These are phyloP conservation scores for Colletotrichum sansevieriae DNA, from an alignment of 2,329 filamentous ascomycete species.

Conservation along the genomic window DNA sequence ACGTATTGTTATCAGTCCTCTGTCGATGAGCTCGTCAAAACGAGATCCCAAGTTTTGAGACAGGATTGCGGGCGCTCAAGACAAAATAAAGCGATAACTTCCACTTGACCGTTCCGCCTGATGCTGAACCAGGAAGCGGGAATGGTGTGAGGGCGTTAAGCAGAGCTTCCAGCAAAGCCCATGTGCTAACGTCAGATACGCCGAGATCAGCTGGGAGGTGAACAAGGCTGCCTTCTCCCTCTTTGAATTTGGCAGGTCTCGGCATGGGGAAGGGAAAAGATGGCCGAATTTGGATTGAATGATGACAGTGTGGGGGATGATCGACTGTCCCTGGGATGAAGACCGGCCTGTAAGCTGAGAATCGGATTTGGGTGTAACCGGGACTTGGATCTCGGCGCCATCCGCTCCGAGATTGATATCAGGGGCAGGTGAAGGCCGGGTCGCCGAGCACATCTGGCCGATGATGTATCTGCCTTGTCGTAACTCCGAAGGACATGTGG, in stretches of 20 bases:
- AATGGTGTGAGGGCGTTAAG: constrained; percentile 34
- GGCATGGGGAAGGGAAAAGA: constrained; percentile 16
- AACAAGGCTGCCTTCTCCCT: constrained; percentile 4
- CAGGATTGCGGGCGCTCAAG: constrained; percentile 26
- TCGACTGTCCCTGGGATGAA: constrained; percentile 7
- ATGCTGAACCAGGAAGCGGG: constrained; percentile 28
- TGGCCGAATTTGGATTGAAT: constrained; percentile 11
- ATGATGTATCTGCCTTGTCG: constrained; percentile 31
- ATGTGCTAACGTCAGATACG: constrained; percentile 20
- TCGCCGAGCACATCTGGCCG: constrained; percentile 22
- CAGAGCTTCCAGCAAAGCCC: constrained; percentile 22
- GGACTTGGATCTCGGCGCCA: not conserved
- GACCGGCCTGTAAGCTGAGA: constrained; percentile 12
- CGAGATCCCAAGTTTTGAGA: constrained; percentile 31
- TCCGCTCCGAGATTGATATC: too few species aligned
- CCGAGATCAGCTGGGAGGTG: constrained; percentile 13
- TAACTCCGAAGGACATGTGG: constrained; percentile 28
- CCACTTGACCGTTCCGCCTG: constrained; percentile 36
- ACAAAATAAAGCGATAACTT: constrained; percentile 21
- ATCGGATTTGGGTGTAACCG: not conserved
- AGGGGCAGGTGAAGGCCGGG: too few species aligned
- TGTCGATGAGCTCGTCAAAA: constrained; percentile 34
- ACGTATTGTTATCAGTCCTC: not conserved
- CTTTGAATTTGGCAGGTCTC: not conserved
- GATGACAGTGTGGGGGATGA: constrained; percentile 18